phyloP scores from a whole-genome alignment of 768 basidiomycete genomes.

The Mycena albidolilacea region DNA sequence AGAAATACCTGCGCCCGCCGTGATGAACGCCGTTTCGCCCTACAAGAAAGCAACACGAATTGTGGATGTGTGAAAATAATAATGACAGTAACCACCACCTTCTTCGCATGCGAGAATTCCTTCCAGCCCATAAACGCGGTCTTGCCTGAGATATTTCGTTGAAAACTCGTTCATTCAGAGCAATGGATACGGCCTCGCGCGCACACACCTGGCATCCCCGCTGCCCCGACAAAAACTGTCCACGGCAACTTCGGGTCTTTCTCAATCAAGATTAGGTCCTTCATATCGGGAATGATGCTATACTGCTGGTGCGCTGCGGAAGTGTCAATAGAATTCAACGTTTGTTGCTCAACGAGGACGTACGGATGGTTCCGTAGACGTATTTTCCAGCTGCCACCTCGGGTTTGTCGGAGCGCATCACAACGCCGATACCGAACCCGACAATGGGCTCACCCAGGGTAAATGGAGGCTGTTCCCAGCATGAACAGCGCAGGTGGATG shows the following conservation, averaged over 20 bases:
- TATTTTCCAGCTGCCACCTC: too few species aligned
- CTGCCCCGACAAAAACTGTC: constrained; percentile 55
- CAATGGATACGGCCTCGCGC: too few species aligned
- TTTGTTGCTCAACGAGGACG: too few species aligned
- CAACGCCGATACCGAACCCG: too few species aligned
- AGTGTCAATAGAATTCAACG: too few species aligned
- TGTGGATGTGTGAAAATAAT: too few species aligned
- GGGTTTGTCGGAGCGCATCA: too few species aligned
- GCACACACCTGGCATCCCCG: constrained; percentile 48
- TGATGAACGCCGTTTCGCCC: constrained; percentile 27
- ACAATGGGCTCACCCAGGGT: too few species aligned
- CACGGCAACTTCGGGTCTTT: constrained; percentile 60
- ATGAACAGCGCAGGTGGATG: too few species aligned
- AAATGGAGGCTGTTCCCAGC: too few species aligned
- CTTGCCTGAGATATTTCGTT: constrained; percentile 40
- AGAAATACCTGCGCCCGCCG: constrained; percentile 14
- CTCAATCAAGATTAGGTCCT: constrained; percentile 44
- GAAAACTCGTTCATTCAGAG: constrained; percentile 24
- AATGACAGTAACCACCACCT: constrained; percentile 42
- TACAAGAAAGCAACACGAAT: background rate
- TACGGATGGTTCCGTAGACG: too few species aligned
- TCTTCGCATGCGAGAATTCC: constrained; percentile 47
- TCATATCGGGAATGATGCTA: constrained; percentile 39
- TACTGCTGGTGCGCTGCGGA: constrained; percentile 57
- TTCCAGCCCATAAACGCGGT: constrained; percentile 52